A percentile compares a stretch with the other conserved stretches of the same genome.
These are phyloP conservation scores for Pontederia paniculata DNA, from an alignment of 176 grass and related monocot genomes.

Conservation along the genomic window DNA sequence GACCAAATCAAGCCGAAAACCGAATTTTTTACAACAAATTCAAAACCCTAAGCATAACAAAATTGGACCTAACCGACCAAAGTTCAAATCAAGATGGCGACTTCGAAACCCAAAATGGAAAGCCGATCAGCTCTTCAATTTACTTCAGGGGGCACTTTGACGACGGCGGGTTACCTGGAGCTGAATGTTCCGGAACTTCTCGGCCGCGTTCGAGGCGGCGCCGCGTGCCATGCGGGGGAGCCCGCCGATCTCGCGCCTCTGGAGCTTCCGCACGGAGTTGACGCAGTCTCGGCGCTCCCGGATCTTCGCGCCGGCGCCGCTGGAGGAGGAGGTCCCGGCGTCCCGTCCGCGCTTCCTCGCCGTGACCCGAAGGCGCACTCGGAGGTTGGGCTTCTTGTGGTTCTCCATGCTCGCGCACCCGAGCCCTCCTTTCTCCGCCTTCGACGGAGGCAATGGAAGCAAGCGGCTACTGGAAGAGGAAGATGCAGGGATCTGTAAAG, in stretches of 20 bases:
- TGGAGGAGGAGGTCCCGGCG: background rate
- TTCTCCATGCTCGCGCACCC: slow-evolving; percentile 11
- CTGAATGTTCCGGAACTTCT: slow-evolving; percentile 83
- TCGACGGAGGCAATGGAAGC: too few relatives aligned
- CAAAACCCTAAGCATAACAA: too few relatives aligned
- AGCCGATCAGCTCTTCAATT: too few relatives aligned
- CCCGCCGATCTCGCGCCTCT: slow-evolving; percentile 74
- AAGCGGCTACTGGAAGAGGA: too few relatives aligned
- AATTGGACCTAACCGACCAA: too few relatives aligned
- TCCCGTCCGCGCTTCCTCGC: slow-evolving; percentile 31
- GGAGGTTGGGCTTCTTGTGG: slow-evolving; percentile 44
- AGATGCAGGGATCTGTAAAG: too few relatives aligned
- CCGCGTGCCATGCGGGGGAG: slow-evolving; percentile 41
- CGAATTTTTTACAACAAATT: too few relatives aligned
- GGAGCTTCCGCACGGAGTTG: slow-evolving; percentile 82
- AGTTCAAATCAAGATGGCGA: too few relatives aligned
- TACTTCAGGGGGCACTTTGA: too few relatives aligned
- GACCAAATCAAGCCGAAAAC: too few relatives aligned
- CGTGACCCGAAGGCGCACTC: slow-evolving; percentile 61
- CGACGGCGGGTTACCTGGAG: slow-evolving; percentile 35
- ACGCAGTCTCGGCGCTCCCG: slow-evolving; percentile 27
- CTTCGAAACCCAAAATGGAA: too few relatives aligned
- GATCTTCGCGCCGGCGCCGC: slow-evolving; percentile 16
- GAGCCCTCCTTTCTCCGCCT: too few relatives aligned
- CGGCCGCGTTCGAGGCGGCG: slow-evolving; percentile 45